phyloP scores from a whole-genome alignment of 371 early-diverging fungal genomes.

The Saksenaea vasiformis region DNA sequence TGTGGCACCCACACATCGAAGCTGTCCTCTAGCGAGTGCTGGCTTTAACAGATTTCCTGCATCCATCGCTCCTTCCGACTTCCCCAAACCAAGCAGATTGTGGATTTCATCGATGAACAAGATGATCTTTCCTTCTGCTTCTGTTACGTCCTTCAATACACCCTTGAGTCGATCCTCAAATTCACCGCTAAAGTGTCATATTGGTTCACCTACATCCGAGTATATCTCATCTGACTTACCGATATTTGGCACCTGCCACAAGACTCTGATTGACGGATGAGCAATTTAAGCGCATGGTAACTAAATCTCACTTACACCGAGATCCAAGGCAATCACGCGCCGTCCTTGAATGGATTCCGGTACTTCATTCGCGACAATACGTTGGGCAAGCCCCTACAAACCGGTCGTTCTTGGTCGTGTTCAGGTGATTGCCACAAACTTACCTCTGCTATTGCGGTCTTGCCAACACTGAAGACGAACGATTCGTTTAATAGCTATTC shows the following conservation, averaged over 20 bases:
- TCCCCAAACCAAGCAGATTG: constrained; percentile 78
- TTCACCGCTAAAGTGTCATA: constrained; percentile 82
- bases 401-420: no score
- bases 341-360: constrained; percentile 76
- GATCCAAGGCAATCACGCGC: constrained; percentile 76
- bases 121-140: constrained; percentile 74
- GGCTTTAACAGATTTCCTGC: constrained; percentile 89
- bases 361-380: constrained; percentile 81
- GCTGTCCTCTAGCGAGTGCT: constrained; percentile 77
- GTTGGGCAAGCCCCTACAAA: constrained; percentile 74
- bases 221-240: constrained; percentile 40
- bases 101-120: constrained; percentile 91
- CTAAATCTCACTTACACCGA: constrained; percentile 55
- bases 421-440: not conserved
- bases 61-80: constrained; percentile 76
- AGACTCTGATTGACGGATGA: constrained; percentile 44
- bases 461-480: constrained; percentile 48
- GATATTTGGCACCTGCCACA: constrained; percentile 81
- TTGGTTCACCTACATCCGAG: no score
- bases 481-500: not conserved
- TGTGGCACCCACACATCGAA: constrained; percentile 89
- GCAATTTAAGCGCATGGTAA: not conserved
- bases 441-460: constrained; percentile 59
- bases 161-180: constrained; percentile 86
- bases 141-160: constrained; percentile 73